Percentiles rank a stretch among this genome's conserved stretches.
These are phyloP conservation scores for Phytophthora tubulina DNA, from an alignment of 352 stramenopile species.

Conservation along the genomic window DNA sequence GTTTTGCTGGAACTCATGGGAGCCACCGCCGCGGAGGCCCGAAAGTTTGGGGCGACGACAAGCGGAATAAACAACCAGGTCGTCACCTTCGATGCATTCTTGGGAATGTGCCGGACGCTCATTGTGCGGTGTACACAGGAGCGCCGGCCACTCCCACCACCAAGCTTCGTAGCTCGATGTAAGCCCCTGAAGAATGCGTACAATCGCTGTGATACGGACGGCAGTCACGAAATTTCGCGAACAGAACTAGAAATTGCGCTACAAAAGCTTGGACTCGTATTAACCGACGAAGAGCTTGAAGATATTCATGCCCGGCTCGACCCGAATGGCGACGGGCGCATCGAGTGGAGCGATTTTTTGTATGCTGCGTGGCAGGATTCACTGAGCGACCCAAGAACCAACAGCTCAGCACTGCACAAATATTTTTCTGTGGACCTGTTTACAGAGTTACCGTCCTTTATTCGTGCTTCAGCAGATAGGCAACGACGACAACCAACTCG, in stretches of 20 bases:
- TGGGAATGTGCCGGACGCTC: slow-evolving; percentile 27
- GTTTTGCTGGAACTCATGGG: slow-evolving; percentile 50
- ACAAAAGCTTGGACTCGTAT: slow-evolving; percentile 57
- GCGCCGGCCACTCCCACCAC: slow-evolving; percentile 28
- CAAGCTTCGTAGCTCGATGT: slow-evolving; percentile 48
- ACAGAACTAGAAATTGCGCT: slow-evolving; percentile 62
- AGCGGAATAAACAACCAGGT: slow-evolving; percentile 21
- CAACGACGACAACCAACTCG: slow-evolving; percentile 16
- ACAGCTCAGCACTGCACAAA: slow-evolving; percentile 22
- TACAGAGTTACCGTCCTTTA: slow-evolving; percentile 50
- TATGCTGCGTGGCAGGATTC: slow-evolving; percentile 47
- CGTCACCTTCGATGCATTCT: slow-evolving; percentile 39
- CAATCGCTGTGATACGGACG: slow-evolving; percentile 52
- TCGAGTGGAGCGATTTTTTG: slow-evolving; percentile 66
- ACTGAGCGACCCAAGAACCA: slow-evolving; percentile 6
- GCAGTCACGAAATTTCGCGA: slow-evolving; percentile 40
- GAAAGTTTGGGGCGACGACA: slow-evolving; percentile 3
- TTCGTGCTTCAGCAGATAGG: slow-evolving; percentile 26
- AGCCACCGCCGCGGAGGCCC: slow-evolving; percentile 9
- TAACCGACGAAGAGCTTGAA: slow-evolving; percentile 46
- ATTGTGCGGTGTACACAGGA: slow-evolving; percentile 28
- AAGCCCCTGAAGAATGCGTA: slow-evolving; percentile 61
- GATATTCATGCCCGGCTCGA: slow-evolving; percentile 47
- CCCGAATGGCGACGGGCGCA: slow-evolving; percentile 40
- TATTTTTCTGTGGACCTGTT: slow-evolving; percentile 60